Evolutionary conservation across 1,139 yeast genomes (phyloP).

Genomic region (Meyerozyma sp.): DNA sequence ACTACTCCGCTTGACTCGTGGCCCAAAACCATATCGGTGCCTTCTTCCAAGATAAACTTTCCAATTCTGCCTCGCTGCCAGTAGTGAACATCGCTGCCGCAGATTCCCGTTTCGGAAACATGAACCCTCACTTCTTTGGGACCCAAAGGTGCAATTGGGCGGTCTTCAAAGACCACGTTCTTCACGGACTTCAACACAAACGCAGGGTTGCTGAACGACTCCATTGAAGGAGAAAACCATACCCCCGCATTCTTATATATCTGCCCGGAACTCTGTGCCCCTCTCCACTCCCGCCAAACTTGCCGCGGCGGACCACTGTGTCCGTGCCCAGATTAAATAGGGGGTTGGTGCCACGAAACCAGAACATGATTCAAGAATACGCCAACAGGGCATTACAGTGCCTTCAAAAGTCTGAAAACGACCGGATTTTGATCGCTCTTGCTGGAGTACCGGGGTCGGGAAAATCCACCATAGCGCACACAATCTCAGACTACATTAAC

Average conservation of each 20-base stretch:
- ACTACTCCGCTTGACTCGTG: conserved; percentile 5
- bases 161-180: neutral
- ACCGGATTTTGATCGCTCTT: conserved; percentile 34
- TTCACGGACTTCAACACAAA: conserved; percentile 1
- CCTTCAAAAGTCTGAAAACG: neutral
- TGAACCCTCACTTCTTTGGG: conserved; percentile 1
- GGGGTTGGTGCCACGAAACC: neutral
- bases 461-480: conserved; percentile 59
- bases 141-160: neutral
- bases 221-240: neutral
- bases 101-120: conserved; percentile 5
- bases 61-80: conserved; percentile 5
- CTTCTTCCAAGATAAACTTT: conserved; percentile 2
- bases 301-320: neutral
- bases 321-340: neutral
- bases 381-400: neutral
- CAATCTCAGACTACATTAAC: conserved; percentile 6
- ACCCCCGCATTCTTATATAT: neutral
- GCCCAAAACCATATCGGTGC: conserved; percentile 4
- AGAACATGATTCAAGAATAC: neutral
- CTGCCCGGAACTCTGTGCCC: neutral
- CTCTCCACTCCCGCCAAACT: neutral
- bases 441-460: conserved; percentile 86
- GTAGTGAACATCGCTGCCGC: conserved; percentile 6
- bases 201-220: neutral